Conservation (phyloP, 73 alveolate species). For the Durusdinium trenchii region DNA sequence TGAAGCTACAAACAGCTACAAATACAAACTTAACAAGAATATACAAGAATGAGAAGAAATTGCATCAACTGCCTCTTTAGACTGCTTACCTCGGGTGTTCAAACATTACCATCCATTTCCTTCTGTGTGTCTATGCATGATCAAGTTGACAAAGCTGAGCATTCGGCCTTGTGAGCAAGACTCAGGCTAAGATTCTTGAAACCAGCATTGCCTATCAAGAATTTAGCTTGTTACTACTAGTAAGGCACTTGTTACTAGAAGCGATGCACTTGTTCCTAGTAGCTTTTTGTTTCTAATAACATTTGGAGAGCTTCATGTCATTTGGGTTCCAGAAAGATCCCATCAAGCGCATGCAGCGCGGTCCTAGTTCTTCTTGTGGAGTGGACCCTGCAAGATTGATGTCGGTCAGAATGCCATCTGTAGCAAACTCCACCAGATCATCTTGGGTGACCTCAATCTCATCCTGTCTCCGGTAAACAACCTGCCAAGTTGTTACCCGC, state of each 20-base stretch:
- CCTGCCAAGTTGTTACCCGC: not conserved
- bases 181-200: not conserved
- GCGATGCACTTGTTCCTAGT: too few species aligned
- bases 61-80: too few species aligned
- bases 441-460: slow-evolving; percentile 1
- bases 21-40: too few species aligned
- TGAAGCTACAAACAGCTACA: not conserved
- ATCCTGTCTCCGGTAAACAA: not conserved
- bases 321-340: too few species aligned
- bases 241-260: too few species aligned
- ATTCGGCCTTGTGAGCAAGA: slow-evolving; percentile 34
- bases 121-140: not conserved
- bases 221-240: too few species aligned
- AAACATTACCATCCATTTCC: too few species aligned
- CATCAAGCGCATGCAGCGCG: too few species aligned
- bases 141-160: not conserved
- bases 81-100: too few species aligned
- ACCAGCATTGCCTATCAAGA: slow-evolving; percentile 24
- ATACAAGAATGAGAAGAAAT: too few species aligned
- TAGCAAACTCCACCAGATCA: slow-evolving; percentile 21
- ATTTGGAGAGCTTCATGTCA: too few species aligned
- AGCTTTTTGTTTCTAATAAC: too few species aligned
- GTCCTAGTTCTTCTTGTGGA: slow-evolving; percentile 65
- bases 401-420: slow-evolving; percentile 87
- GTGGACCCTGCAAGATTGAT: slow-evolving; percentile 56